Base-by-base conservation (phyloP, 345 rosid species). In the Boechera retrofracta region DNA sequence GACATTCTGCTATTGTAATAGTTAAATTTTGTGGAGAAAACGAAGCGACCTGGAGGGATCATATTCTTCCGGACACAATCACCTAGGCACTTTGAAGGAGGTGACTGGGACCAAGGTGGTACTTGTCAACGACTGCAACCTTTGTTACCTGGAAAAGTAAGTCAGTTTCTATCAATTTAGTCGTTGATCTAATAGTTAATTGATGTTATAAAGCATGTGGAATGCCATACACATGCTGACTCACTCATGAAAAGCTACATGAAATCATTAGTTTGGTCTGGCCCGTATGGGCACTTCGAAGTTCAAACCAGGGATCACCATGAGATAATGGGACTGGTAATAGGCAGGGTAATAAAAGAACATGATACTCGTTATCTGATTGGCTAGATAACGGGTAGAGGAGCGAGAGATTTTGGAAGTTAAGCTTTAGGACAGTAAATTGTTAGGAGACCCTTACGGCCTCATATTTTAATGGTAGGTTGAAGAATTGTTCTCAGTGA, bases 101-200 rank as follows among this genome's bases (percentile, higher is more conserved):
- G 99, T 77, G 96, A 95, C 45, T 95, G 99, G 98, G 82, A 90
- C 87, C 92, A 90, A 76, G 98, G 98, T 62, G 98, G 99, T 83
- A 89, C 92, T 77, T 95, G 99, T 76, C 81, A 80, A 18, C 88
- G 84, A 8, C 65, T 38, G 10, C 77, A 82, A 64, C 97, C 97
- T 64, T 66, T 92, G 74, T 74, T 60, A 28, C 81, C 87, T 32
- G 74, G 79, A 60, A 77, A 89, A 81, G 98, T 95, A 77, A 85
- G 94, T 82, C 3, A 32, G 49, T 52, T 77, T 24, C 35, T 12
- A 7, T 21, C 60, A 15, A 7, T 10, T 49, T 10, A 57, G 38
- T 63, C 21, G 42, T 9, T 4, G 13, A 51, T 24, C 12, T 7
- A 41, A 28, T 15, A n/a, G 54, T 41, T 72, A 71, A 13, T 6